phyloP scores from a whole-genome alignment of 495 filamentous ascomycete genomes.

The Neohortaea acidophila region DNA sequence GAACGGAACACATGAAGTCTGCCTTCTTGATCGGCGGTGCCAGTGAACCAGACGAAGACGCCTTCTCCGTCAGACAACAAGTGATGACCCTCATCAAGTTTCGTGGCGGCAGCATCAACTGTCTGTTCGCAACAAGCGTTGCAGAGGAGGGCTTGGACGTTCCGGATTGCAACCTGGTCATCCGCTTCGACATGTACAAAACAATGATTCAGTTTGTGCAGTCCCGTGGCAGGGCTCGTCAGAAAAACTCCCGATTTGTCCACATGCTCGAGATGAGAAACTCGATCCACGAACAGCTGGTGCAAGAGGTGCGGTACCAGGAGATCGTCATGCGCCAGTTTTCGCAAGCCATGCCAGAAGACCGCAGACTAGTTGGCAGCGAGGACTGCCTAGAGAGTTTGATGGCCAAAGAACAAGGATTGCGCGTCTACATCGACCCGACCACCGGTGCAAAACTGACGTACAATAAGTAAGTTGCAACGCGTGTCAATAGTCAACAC shows the following conservation, averaged over 20 bases:
- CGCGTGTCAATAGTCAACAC: neutral
- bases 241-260: slow-evolving; percentile 58
- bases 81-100: slow-evolving; percentile 64
- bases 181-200: slow-evolving; percentile 77
- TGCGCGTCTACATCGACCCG: slow-evolving; percentile 44
- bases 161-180: slow-evolving; percentile 81
- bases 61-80: slow-evolving; percentile 56
- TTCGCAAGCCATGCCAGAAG: slow-evolving; percentile 58
- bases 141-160: slow-evolving; percentile 95
- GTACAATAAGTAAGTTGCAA: slow-evolving; percentile 33
- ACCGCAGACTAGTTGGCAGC: slow-evolving; percentile 52
- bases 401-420: slow-evolving; percentile 38
- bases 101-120: slow-evolving; percentile 67
- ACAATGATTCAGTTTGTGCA: slow-evolving; percentile 95
- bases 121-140: slow-evolving; percentile 76
- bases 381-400: slow-evolving; percentile 38
- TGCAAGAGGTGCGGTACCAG: slow-evolving; percentile 40
- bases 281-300: slow-evolving; percentile 35
- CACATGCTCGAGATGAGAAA: slow-evolving; percentile 69
- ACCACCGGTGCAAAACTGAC: slow-evolving; percentile 67
- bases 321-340: slow-evolving; percentile 53
- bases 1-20: slow-evolving; percentile 44
- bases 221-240: slow-evolving; percentile 78
- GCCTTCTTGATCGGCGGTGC: slow-evolving; percentile 51
- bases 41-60: slow-evolving; percentile 35